Base-by-base conservation (phyloP, 352 stramenopile species). In the Paralagenidium karlingii region DNA sequence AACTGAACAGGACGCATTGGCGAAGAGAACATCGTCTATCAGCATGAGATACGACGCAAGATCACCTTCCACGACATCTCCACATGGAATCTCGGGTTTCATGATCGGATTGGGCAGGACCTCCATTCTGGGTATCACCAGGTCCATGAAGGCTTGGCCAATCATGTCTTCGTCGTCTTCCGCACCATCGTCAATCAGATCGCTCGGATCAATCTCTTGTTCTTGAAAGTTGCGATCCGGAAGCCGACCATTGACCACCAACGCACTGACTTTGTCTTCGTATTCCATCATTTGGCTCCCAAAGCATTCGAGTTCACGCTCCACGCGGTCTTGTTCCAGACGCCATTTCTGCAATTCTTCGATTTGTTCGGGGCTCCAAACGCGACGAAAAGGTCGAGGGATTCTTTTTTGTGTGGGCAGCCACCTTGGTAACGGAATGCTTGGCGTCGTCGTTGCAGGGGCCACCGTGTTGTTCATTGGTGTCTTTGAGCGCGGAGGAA, bases 1-100 rank as follows among this genome's bases (percentile, higher is more conserved):
- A 34, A 16, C 43, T 43, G 16, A 34, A 22, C 34, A 49, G 32
- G 4, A 49, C 18, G 12, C 43, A 34, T 8, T 49, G 32, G n/a
- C n/a, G n/a, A n/a, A n/a, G 28, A 64, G 58, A 2, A 90, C 45
- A 39, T 78, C 45, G 39, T 86, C 70, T 2, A 88, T 53, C 18
- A 84, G 55, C 5, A 58, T 56, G n/a, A 84, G 73, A 34, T 71
- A 82, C 24, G 71, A 83, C 15, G 74, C 74, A 41, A 86, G 69
- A 0, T 67, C 54, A 15, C 55, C 47, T 29, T 87, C 60, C 9
- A 87, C 50, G 22, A 85, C 62, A n/a, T 79, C 56, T 11, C 76
- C 76, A 18, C 80, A 60, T 8, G 73, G 66, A 24, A 61, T 45
- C 37, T 70, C 55, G 2, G 73, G 76, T 39, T 76, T 85, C n/a